Conservation (phyloP, 2,329 filamentous ascomycete genomes). For the Stachybotrys echinatus region DNA sequence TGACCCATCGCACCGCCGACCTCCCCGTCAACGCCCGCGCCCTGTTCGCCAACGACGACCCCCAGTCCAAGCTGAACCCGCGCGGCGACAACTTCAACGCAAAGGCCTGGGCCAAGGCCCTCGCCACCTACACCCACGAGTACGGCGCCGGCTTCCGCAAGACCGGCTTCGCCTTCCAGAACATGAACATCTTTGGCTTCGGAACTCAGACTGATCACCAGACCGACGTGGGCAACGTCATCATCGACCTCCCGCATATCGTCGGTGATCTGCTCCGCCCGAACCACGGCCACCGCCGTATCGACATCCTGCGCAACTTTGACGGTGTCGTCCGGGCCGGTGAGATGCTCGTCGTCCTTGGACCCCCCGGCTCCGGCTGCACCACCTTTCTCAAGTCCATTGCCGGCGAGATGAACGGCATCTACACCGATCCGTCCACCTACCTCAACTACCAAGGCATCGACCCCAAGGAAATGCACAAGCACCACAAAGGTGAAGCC, state of each 20-base stretch:
- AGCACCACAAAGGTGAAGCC: conserved; percentile 10
- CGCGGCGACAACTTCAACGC: conserved; percentile 43
- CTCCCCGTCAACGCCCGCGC: neutral
- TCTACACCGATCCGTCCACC: conserved; percentile 45
- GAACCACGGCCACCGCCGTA: conserved; percentile 10
- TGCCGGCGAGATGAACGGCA: conserved; percentile 58
- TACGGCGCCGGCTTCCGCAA: conserved; percentile 19
- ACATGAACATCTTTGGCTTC: conserved; percentile 41
- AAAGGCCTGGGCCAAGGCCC: conserved; percentile 28
- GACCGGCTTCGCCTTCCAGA: conserved; percentile 34
- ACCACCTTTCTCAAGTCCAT: conserved; percentile 58
- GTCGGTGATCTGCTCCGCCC: neutral
- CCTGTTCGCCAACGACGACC: conserved; percentile 3
- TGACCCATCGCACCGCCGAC: neutral
- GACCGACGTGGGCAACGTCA: conserved; percentile 31
- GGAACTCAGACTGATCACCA: conserved; percentile 44
- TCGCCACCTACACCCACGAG: conserved; percentile 16
- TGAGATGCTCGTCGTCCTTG: conserved; percentile 67
- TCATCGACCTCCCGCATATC: conserved; percentile 17
- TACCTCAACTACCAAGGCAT: conserved; percentile 16
- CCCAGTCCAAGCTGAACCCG: conserved; percentile 43
- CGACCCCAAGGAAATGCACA: conserved; percentile 11
- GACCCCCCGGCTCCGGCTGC: conserved; percentile 56
- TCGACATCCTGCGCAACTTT: conserved; percentile 52
- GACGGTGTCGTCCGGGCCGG: conserved; percentile 60